Conservation (phyloP, 768 basidiomycete genomes). For the Boletellus ananiceps region DNA sequence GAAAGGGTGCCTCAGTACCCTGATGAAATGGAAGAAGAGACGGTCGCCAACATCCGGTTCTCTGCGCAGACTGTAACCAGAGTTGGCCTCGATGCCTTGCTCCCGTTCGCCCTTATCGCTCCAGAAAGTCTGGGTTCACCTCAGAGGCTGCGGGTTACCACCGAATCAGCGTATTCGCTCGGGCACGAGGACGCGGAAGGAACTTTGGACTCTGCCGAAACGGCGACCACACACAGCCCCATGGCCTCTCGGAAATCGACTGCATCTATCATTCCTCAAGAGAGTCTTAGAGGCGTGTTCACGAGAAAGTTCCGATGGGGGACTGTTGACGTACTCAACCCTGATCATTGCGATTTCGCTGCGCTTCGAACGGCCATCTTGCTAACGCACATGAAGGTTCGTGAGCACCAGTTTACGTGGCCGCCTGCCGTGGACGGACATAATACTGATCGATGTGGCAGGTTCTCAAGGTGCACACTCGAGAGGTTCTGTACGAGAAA, state of each 20-base stretch:
- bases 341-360: slow-evolving; percentile 83
- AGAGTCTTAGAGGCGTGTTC: slow-evolving; percentile 70
- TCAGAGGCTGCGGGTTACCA: slow-evolving; percentile 10
- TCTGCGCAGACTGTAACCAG: slow-evolving; percentile 66
- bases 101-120: slow-evolving; percentile 79
- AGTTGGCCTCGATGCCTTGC: slow-evolving; percentile 48
- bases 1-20: slow-evolving; percentile 52
- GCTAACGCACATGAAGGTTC: slow-evolving; percentile 80
- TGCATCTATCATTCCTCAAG: slow-evolving; percentile 50
- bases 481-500: slow-evolving; percentile 89
- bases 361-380: slow-evolving; percentile 79
- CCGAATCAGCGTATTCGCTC: slow-evolving; percentile 19
- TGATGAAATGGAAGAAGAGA: slow-evolving; percentile 59
- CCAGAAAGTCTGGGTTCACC: slow-evolving; percentile 51
- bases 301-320: slow-evolving; percentile 85
- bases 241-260: slow-evolving; percentile 35
- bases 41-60: slow-evolving; percentile 72
- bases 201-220: slow-evolving; percentile 19
- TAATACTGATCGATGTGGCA: slow-evolving; percentile 28
- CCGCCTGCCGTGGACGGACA: slow-evolving; percentile 8
- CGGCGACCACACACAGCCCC: slow-evolving; percentile 34
- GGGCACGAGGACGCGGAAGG: slow-evolving; percentile 16
- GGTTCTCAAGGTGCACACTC: slow-evolving; percentile 79
- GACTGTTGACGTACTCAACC: slow-evolving; percentile 79
- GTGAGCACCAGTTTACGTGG: slow-evolving; percentile 26